Evolutionary conservation across 108 stramenopile species (phyloP), one percentile per base, ranked within the genome.

Genomic region (Cyclotella distinguenda): DNA sequence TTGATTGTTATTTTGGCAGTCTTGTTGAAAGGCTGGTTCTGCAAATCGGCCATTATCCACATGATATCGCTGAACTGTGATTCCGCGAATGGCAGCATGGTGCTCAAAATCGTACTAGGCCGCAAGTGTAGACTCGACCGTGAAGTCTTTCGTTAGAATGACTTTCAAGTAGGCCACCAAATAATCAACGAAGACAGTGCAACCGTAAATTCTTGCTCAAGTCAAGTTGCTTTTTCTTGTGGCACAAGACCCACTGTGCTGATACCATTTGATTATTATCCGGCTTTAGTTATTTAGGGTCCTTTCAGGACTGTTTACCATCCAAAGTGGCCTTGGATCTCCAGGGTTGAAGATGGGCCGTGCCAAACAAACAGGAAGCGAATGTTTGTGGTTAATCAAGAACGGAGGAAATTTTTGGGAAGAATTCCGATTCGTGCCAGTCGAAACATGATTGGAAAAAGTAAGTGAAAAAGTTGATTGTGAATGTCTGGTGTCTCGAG

Each of bases 181-280:
- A 22, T 83, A 77, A 59, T 86, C 85, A 11, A 81, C 77, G 61
- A 78, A 83, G 33, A 85, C 60, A 25, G 84, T 82, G 2, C 66
- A 62, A 11, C 27, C 60, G 31, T 38, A 44, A 48, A 82, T 80
- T 36, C 79, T 34, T 30, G 62, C 26, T 25, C 48, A 65, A 1
- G 81, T 80, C 0, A 78, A 36, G n/a, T 21, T 15, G 1, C 82
- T 44, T 70, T 49, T 28, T 77, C 31, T 45, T 85, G 78, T 0
- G 71, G 74, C 36, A 85, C 63, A 5, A 77, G 49, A 7, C 84
- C 84, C 27, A 81, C 21, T 66, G 77, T 46, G 58, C 25, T 9
- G 77, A 81, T 0, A 69, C 66, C 34, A 81, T 9, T 43, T 78
- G 75, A 60, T 86, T 53, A 56, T 27, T 78, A 21, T 12, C 84